A percentile compares a stretch with the other conserved stretches of the same genome.
Evolutionary conservation across 2,329 filamentous ascomycete species (phyloP).

Genomic region (Diplodia sapinea): DNA sequence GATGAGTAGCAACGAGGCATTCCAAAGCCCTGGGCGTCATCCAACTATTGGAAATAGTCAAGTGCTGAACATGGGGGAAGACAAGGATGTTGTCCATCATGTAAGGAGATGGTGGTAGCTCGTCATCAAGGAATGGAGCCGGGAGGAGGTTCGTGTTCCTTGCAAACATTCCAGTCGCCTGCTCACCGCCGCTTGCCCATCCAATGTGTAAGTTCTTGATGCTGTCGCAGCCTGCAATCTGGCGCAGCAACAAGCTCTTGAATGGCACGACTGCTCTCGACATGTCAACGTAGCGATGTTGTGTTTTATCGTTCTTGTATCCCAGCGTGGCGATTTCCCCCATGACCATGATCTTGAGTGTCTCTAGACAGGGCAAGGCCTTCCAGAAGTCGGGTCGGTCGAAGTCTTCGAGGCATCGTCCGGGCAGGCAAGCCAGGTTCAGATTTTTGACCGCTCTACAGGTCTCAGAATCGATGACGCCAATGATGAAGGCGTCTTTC

Average conservation of each 20-base stretch:
- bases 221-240: constrained; percentile 55
- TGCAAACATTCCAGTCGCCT: constrained; percentile 65
- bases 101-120: constrained; percentile 32
- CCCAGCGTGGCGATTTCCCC: constrained; percentile 69
- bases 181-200: constrained; percentile 71
- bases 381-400: constrained; percentile 67
- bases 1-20: constrained; percentile 58
- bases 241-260: constrained; percentile 58
- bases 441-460: constrained; percentile 65
- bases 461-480: constrained; percentile 64
- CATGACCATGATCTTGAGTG: constrained; percentile 65
- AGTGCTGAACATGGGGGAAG: constrained; percentile 62
- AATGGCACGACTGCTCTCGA: constrained; percentile 59
- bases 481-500: constrained; percentile 69
- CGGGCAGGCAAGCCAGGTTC: constrained; percentile 69
- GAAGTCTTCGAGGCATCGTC: constrained; percentile 63
- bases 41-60: constrained; percentile 74
- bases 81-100: constrained; percentile 42
- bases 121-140: constrained; percentile 59
- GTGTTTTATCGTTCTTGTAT: constrained; percentile 57
- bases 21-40: constrained; percentile 64
- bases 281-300: constrained; percentile 52
- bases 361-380: constrained; percentile 59
- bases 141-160: constrained; percentile 68
- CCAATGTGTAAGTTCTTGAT: constrained; percentile 68